Evolutionary conservation across 1,284 basidiomycete genomes (phyloP), one percentile per base, ranked within the genome.

Genomic region (Pyrrhoderma lamaoense): DNA sequence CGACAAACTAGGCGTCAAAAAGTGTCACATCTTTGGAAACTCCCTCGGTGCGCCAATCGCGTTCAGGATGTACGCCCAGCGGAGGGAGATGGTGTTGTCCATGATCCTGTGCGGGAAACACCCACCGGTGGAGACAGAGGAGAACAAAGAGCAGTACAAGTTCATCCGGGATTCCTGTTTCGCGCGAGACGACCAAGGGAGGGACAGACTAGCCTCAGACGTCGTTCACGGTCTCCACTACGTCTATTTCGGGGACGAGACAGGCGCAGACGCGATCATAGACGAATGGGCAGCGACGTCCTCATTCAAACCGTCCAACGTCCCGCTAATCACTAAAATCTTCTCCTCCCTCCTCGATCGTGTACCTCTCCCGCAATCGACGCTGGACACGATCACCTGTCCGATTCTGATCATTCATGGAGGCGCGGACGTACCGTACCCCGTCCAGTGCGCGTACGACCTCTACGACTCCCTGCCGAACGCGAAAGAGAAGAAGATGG

Each of bases 201-300:
- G 50, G n/a, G 57, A 58, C 43, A 44, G 48, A 16, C 52, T 58
- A 22, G 49, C 55, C 37, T 54, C 52, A 8, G 57, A 56, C 35
- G 57, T 58, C 18, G 51, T 58, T 37, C 47, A 53, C 38, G 56
- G 52, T 8, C 42, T 58, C 37, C 53, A 55, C 36, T 58, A 53
- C 35, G 52, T 58, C 16, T 57, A 52, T 39, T 58, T 57, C 34
- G 56, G 57, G 14, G 56, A 55, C 19, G 46, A 52, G 21, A 54
- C 56, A 11, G 42, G 45, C 11, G 53, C 57, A n/a, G 57, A 55
- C 38, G 40, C 36, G 11, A 47, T 58, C 35, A 50, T 58, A 9
- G 57, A 58, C 16, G 57, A 58, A 54, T 58, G 57, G 57, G 53
- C 55, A n/a, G 57, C 53, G 21, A 55, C 56, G 4, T 53, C 47